Base-by-base conservation (phyloP, 1,284 basidiomycete species). In the Malassezia yamatoensis region DNA sequence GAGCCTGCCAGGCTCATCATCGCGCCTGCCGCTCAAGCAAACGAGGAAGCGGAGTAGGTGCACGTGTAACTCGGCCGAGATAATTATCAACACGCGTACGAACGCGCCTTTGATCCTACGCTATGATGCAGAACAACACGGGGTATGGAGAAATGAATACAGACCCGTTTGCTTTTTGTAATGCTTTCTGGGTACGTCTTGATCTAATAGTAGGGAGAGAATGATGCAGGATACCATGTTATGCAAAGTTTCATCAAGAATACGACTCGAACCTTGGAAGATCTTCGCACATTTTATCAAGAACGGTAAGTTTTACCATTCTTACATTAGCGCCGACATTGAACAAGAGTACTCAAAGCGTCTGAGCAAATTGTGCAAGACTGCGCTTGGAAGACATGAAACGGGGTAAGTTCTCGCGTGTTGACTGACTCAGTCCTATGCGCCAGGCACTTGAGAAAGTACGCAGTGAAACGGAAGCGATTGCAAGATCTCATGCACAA, bases 321-420 rank as follows among this genome's bases (percentile, higher is more conserved):
- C 2, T 16, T 48, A 11, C 34, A 39, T n/a, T 75, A 87, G 87
- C 63, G 83, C 87, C 10, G 65, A 79, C 32, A 90, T 96, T 63
- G 91, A 98, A 75, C 91, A 96, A 64, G 93, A 96, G 34, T 96
- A 96, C 70, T 85, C 91, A 2, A 91, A 90, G 77, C 82, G 85
- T 36, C 72, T 99, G 10, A 78, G 81, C 20, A 90, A 88, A 76
- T 79, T 98, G 21, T 81, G 89, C 32, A 93, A 88, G 76, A 73
- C 80, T 56, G 68, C 82, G 1, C 77, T 96, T 20, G 90, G 91
- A 21, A 81, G 81, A 66, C 88, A 93, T 75, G 93, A 98, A 78
- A 88, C 91, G 59, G 91, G 89, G 85, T 88, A 65, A 12, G 54
- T 51, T 5, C 7, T 15, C 16, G 21, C 9, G 29, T 29, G 4